A percentile compares a stretch with the other conserved stretches of the same genome.
Conservation (phyloP, 495 filamentous ascomycete species). For the Melanomma pulvis-pyrius region DNA sequence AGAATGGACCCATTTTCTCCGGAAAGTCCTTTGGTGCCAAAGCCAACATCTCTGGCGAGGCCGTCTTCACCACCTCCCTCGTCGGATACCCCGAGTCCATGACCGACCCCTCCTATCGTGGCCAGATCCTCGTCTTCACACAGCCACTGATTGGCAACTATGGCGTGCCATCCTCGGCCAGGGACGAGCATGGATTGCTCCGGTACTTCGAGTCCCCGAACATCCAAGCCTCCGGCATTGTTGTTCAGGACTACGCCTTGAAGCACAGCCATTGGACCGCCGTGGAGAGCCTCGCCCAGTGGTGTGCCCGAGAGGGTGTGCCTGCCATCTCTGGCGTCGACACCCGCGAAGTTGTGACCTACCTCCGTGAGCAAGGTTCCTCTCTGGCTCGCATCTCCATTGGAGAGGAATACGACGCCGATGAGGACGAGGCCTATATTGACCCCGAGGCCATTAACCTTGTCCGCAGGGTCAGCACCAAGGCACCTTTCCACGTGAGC, state of each 20-base stretch:
- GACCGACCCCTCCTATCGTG: slow-evolving; percentile 98
- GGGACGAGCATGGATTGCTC: slow-evolving; percentile 76
- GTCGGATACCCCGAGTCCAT: slow-evolving; percentile 97
- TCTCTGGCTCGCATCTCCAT: slow-evolving; percentile 93
- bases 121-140: slow-evolving; percentile 97
- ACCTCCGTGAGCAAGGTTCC: slow-evolving; percentile 91
- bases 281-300: slow-evolving; percentile 86
- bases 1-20: slow-evolving; percentile 89
- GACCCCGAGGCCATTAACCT: slow-evolving; percentile 96
- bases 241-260: slow-evolving; percentile 90
- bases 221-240: slow-evolving; percentile 93
- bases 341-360: slow-evolving; percentile 93
- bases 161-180: slow-evolving; percentile 78
- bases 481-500: slow-evolving; percentile 92
- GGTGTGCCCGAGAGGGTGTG: slow-evolving; percentile 94
- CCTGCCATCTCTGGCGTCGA: slow-evolving; percentile 97
- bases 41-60: slow-evolving; percentile 89
- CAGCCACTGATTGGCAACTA: slow-evolving; percentile 99
- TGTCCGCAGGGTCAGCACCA: slow-evolving; percentile 93
- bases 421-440: slow-evolving; percentile 94
- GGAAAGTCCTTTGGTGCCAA: slow-evolving; percentile 92
- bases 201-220: slow-evolving; percentile 96
- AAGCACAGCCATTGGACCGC: slow-evolving; percentile 99
- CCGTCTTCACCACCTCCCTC: slow-evolving; percentile 90
- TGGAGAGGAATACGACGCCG: slow-evolving; percentile 97